phyloP scores from a whole-genome alignment of 208 protist species.

The Porcisia hertigi region DNA sequence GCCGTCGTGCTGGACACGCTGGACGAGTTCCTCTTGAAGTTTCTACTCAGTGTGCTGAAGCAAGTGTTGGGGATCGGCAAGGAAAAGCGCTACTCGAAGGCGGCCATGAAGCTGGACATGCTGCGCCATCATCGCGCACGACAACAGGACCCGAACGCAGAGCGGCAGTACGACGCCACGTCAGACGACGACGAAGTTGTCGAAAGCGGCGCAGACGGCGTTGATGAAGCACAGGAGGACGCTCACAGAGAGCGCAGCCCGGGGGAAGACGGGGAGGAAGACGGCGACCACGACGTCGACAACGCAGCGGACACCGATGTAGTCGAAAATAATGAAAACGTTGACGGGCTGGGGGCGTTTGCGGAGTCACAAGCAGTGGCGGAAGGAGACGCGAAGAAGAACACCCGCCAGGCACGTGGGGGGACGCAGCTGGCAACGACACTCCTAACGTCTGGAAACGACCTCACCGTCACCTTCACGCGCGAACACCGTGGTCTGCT shows the following conservation, averaged over 20 bases:
- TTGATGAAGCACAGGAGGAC: conserved; percentile 15
- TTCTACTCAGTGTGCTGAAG: conserved; percentile 83
- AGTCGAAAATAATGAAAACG: conserved; percentile 31
- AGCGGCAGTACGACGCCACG: conserved; percentile 20
- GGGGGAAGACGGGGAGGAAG: conserved; percentile 10
- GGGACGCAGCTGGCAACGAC: conserved; percentile 7
- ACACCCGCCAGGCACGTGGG: background rate
- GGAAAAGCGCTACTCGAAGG: conserved; percentile 64
- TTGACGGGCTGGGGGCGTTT: conserved; percentile 74
- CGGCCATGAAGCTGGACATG: conserved; percentile 72
- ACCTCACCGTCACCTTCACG: conserved; percentile 75
- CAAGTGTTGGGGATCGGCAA: conserved; percentile 88
- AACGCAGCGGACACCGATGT: conserved; percentile 21
- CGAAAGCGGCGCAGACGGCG: conserved; percentile 26
- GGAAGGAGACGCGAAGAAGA: conserved; percentile 18
- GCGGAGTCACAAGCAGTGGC: conserved; percentile 50
- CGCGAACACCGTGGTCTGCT: conserved; percentile 71
- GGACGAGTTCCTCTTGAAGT: conserved; percentile 90
- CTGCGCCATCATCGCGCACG: conserved; percentile 51
- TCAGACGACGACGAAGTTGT: conserved; percentile 9
- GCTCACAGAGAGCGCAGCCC: conserved; percentile 3
- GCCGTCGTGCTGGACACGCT: conserved; percentile 87
- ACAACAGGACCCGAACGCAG: conserved; percentile 5
- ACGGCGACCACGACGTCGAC: background rate
- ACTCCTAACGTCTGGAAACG: conserved; percentile 19